phyloP scores from a whole-genome alignment of 306 rosid genomes.

The Cucumis cinereus region DNA sequence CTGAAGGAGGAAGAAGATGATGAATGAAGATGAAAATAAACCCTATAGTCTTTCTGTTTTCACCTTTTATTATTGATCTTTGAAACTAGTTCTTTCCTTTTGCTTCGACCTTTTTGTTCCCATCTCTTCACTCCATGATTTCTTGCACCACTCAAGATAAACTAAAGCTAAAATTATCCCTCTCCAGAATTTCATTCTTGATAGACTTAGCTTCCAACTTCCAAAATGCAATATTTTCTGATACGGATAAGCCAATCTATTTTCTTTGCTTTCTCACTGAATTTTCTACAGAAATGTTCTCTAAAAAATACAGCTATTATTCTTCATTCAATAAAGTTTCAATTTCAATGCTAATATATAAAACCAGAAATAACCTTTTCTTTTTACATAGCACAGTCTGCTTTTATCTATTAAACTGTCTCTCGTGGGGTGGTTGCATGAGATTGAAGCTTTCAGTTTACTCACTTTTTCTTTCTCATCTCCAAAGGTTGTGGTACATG shows the following conservation, averaged over 20 bases:
- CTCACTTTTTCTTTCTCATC: neutral
- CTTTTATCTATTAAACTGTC: neutral
- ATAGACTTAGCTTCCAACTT: neutral
- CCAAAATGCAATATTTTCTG: neutral
- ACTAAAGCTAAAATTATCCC: neutral
- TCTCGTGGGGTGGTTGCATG: neutral
- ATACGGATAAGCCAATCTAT: neutral
- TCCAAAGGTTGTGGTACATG: neutral
- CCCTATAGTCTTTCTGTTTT: neutral
- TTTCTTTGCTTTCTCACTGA: neutral
- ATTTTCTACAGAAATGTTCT: neutral
- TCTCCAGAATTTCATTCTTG: neutral
- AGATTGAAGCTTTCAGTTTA: neutral
- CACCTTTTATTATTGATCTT: neutral
- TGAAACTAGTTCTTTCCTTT: neutral
- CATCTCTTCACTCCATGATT: neutral
- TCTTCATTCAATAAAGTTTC: neutral
- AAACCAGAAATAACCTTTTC: neutral
- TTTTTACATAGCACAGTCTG: neutral
- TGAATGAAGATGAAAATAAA: neutral
- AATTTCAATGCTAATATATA: neutral
- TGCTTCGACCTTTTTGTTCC: neutral
- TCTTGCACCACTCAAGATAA: neutral
- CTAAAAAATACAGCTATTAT: neutral
- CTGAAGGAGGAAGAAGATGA: neutral